Evolutionary conservation across 306 rosid genomes (phyloP), one percentile per base, ranked within the genome.

Genomic region (Glycyrrhiza uralensis): DNA sequence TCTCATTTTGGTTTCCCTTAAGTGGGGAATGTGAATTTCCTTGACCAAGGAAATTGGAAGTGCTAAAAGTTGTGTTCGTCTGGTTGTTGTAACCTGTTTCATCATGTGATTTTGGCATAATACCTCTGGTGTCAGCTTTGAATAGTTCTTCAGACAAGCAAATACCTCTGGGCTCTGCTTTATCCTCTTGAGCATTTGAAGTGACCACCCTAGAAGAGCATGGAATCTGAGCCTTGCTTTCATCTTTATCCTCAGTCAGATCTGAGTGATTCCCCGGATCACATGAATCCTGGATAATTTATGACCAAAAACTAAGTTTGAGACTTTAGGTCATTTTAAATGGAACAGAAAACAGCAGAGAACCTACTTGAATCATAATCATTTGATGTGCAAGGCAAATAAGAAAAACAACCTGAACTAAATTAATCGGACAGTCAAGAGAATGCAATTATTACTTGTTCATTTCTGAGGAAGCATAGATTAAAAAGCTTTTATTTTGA

Each of bases 251-350:
- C 65, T 93, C 94, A 3, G 94, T 86, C 75, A 87, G 45, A 78
- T 93, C 97, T 26, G 96, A 94, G 72, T 82, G 97, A 79, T 85
- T 94, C 44, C 91, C 97, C 12, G 74, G 97, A 84, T 89, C 96
- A 74, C 85, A 87, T 0, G 92, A 89, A 69, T 91, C 97, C 98
- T 94, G 80, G 57, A 76, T 4, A 69, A 60, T 75, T 65, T 60
- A 74, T 24, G 58, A 54, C 60, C 78, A 77, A 80, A 74, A 57
- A 60, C 63, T 17, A 69, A 22, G 66, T 54, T 66, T 62, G 26
- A 70, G 60, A 50, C 63, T 52, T 44, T 18, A 22, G 20, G 65
- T 54, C 22, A 66, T 35, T 74, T 47, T 22, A 38, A 51, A 74
- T 32, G 59, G 46, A 32, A 36, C 8, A 11, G 50, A 22, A 23